Percentiles rank a stretch among this genome's conserved stretches.
phyloP scores from a whole-genome alignment of 495 filamentous ascomycete genomes.

The Xylaria intraflava region DNA sequence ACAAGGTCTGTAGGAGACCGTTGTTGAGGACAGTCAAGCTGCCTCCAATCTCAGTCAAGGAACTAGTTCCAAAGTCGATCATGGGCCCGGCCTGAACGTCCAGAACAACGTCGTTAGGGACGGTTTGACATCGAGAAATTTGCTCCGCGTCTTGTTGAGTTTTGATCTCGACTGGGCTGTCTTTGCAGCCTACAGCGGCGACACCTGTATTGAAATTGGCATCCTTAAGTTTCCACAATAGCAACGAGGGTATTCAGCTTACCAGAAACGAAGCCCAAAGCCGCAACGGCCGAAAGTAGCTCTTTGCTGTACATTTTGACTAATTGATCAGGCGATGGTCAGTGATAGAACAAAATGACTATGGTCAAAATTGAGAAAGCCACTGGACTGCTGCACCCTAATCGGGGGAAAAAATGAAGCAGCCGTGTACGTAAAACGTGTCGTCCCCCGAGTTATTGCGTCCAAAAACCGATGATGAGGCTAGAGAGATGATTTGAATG shows the following conservation, averaged over 20 bases:
- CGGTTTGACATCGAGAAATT: constrained; percentile 57
- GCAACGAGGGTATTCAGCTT: constrained; percentile 27
- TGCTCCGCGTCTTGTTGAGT: constrained; percentile 65
- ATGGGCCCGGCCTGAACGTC: constrained; percentile 41
- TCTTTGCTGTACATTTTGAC: constrained; percentile 69
- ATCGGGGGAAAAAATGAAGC: background rate
- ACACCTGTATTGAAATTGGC: constrained; percentile 12
- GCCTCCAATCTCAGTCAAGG: constrained; percentile 54
- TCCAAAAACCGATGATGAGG: constrained; percentile 11
- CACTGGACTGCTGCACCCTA: background rate
- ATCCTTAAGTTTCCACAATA: constrained; percentile 5
- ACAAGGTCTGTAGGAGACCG: constrained; percentile 48
- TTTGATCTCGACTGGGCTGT: constrained; percentile 52
- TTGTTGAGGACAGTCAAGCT: constrained; percentile 57
- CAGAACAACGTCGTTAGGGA: constrained; percentile 66
- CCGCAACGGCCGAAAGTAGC: constrained; percentile 68
- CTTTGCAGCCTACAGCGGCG: constrained; percentile 36
- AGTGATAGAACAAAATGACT: background rate
- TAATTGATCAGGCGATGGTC: constrained; percentile 20
- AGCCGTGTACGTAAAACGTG: constrained; percentile 9
- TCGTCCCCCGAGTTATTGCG: background rate
- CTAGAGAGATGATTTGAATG: constrained; percentile 3
- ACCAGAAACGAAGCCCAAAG: constrained; percentile 55
- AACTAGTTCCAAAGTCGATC: constrained; percentile 49
- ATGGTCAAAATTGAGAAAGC: constrained; percentile 7